phyloP scores from a whole-genome alignment of 805 yeast species.

The Tetrapisispora namnaoensis region DNA sequence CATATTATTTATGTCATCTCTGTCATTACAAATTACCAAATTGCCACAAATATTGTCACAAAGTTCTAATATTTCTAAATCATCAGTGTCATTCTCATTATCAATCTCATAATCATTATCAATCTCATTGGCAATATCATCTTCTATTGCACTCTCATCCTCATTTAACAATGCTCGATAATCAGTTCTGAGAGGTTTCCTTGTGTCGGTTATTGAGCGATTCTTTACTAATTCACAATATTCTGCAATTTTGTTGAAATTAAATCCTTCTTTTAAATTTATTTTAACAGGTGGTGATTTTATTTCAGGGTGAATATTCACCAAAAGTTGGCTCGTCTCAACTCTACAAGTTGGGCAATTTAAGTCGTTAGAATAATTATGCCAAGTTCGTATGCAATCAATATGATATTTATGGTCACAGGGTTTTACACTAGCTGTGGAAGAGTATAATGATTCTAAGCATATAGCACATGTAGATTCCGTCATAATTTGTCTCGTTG shows the following conservation, averaged over 20 bases:
- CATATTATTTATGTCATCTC: not conserved
- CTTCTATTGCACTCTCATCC: not conserved
- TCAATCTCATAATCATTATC: not conserved
- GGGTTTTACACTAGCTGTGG: conserved; percentile 28
- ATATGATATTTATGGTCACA: conserved; percentile 52
- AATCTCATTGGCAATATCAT: not conserved
- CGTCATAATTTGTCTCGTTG: not conserved
- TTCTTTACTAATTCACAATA: not conserved
- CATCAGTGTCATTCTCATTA: not conserved
- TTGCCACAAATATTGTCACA: not conserved
- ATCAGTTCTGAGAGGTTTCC: not conserved
- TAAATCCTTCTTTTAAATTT: conserved; percentile 12
- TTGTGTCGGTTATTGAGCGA: not conserved
- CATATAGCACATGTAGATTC: conserved; percentile 52
- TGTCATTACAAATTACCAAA: not conserved
- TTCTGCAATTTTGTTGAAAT: conserved; percentile 6
- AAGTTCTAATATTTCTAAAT: not conserved
- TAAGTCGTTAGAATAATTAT: conserved; percentile 14
- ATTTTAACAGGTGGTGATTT: conserved; percentile 5
- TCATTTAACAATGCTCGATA: not conserved
- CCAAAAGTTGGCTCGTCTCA: conserved; percentile 5
- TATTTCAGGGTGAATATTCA: conserved; percentile 7
- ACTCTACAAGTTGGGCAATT: conserved; percentile 25
- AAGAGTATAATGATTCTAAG: conserved; percentile 32
- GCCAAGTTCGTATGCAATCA: conserved; percentile 50